These are phyloP conservation scores for Vigna unguiculata DNA, from an alignment of 306 rosid genomes.

Conservation along the genomic window DNA sequence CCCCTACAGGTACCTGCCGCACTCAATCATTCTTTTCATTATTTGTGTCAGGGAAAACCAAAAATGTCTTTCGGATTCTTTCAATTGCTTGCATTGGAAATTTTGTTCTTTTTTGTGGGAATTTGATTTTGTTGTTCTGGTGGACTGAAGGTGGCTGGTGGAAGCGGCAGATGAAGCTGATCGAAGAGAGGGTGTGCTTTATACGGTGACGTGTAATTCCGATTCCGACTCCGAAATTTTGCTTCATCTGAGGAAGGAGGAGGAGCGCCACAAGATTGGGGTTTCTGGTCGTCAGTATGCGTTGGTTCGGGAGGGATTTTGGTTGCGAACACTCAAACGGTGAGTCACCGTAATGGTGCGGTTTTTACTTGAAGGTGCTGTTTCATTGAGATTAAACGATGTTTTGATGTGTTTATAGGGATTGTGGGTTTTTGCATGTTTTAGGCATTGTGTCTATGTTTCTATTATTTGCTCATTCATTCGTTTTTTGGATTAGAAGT, in stretches of 20 bases:
- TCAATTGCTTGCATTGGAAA: slow-evolving; percentile 12
- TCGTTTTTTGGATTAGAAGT: not conserved
- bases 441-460: not conserved
- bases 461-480: not conserved
- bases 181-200: slow-evolving; percentile 61
- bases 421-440: not conserved
- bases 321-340: slow-evolving; percentile 81
- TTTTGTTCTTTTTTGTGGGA: not conserved
- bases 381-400: slow-evolving; percentile 20
- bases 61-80: not conserved
- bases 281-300: slow-evolving; percentile 73
- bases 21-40: not conserved
- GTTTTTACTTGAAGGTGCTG: not conserved
- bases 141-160: slow-evolving; percentile 79
- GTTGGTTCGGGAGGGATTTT: slow-evolving; percentile 70
- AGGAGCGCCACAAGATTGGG: slow-evolving; percentile 45
- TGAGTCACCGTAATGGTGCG: slow-evolving; percentile 28
- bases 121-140: not conserved
- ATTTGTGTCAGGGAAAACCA: not conserved
- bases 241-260: slow-evolving; percentile 62
- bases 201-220: slow-evolving; percentile 48
- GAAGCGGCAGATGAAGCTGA: slow-evolving; percentile 59
- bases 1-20: slow-evolving; percentile 58
- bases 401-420: slow-evolving; percentile 9
- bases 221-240: slow-evolving; percentile 55